Evolutionary conservation across 1,139 yeast genomes (phyloP), one percentile per base, ranked within the genome.

Genomic region (Suhomyces bokatorum): DNA sequence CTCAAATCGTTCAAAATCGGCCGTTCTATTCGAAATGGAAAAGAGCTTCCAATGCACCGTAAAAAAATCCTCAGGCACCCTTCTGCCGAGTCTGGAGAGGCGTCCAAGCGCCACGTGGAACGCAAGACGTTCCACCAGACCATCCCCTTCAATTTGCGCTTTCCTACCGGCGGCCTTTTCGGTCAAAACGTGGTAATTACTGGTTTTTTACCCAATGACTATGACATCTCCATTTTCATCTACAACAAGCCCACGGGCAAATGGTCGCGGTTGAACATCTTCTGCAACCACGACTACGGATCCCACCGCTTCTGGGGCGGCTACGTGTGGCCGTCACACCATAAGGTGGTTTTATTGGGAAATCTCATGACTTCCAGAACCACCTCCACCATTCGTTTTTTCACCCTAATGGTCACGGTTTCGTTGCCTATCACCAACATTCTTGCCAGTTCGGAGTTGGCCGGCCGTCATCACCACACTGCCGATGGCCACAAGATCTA

Each of bases 271-370:
- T 60, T 85, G 22, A 83, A 80, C 51, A 67, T 77, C 2, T 72
- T 71, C 44, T 83, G 88, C 58, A 71, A 75, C 44, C 83, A 79
- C 52, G 80, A 75, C 40, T 67, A 73, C 37, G 78, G 79, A 15
- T 72, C 77, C 8, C 87, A 84, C 55, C 65, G 85, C 42, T 74
- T 83, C 44, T 80, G 87, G 80, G 83, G 81, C 48, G 81, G 87
- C 0, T 82, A 77, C 63, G 81, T 81, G 0, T 85, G 93, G 93
- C 77, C 76, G 37, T 83, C 90, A 1, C 93, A 85, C 62, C 91
- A 85, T 57, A 81, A 81, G 57, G 82, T 84, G 2, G 71, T 77
- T 7, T 64, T 78, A 39, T 59, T 80, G 46, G 93, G 89, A 0
- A 71, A 77, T 47, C 66, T 66, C 37, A 64, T 70, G 15, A 75